Conservation (phyloP, 768 basidiomycete genomes). For the Rhodotorula paludigena region DNA sequence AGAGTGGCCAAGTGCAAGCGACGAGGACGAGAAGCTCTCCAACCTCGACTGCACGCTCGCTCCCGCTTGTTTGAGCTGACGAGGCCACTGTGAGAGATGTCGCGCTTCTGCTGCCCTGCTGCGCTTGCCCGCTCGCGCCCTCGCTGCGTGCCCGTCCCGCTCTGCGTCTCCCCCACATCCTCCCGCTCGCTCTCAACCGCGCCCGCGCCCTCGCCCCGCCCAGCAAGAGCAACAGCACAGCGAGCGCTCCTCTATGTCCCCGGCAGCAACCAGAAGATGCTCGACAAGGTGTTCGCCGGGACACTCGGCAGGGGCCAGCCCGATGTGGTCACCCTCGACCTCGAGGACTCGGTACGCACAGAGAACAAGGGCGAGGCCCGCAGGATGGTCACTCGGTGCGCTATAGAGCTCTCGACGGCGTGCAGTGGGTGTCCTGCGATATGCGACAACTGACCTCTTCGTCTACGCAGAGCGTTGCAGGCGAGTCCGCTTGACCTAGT, state of each 20-base stretch:
- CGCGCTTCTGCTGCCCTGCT: too few relatives aligned
- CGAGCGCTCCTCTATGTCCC: constrained; percentile 55
- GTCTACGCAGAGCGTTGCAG: too few relatives aligned
- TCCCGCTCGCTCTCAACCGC: neutral
- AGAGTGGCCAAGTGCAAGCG: neutral
- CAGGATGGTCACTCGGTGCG: constrained; percentile 1
- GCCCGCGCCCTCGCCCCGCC: neutral
- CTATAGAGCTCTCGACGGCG: constrained; percentile 10
- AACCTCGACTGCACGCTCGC: too few relatives aligned
- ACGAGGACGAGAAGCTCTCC: too few relatives aligned
- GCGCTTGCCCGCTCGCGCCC: neutral
- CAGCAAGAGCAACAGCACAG: neutral
- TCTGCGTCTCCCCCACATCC: neutral
- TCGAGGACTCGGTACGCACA: constrained; percentile 79
- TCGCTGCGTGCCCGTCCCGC: neutral
- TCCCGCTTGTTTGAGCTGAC: neutral
- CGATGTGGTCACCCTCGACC: constrained; percentile 73
- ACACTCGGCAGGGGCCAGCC: constrained; percentile 47
- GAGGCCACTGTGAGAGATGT: too few relatives aligned
- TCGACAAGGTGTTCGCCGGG: constrained; percentile 47
- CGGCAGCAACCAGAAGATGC: constrained; percentile 71
- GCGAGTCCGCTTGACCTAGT: too few relatives aligned
- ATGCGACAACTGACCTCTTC: too few relatives aligned
- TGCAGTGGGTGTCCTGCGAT: too few relatives aligned
- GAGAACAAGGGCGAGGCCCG: constrained; percentile 55